Base-by-base conservation (phyloP, 805 yeast species). In the Grigorovia humatica region DNA sequence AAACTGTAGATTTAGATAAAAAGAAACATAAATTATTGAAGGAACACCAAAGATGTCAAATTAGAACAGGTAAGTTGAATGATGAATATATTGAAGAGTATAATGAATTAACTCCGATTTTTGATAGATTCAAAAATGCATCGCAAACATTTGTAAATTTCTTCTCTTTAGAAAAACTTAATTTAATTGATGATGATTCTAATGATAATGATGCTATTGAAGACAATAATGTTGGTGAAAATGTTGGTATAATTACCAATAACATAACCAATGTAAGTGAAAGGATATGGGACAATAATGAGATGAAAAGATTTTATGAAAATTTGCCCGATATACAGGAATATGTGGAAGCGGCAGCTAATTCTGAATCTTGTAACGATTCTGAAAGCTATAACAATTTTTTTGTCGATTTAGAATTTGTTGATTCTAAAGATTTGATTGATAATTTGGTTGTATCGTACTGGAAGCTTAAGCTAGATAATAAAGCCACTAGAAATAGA, bases 401-500 rank as follows among this genome's bases (percentile, higher is more conserved):
- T 52, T 64, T 81, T 46, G 59, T 57, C 0, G 69, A 66, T 6
- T 65, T 81, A 43, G 78, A 77, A 50, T 60, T 61, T 5, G 75
- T 75, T 0, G 61, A 67, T 3, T 70, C 76, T 1, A 78, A 72
- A 9, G 70, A 73, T 47, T 81, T 75, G 18, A 67, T 83, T 18
- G 85, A 82, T 53, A 65, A 69, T 3, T 64, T 77, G 5, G 77
- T 75, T 1, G 53, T 62, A 15, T 72, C 70, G 9, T 83, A 77
- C 63, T 77, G 84, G 78, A 50, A 54, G 3, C 56, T 66, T n/a
- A 67, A 66, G 9, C 66, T 88, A 23, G 78, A 83, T 61, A 86
- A 85, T 60, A 87, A 83, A 63, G 89, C 93, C 0, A 80, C 95
- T 0, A 76, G 74, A 47, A 77, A 80, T 55, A 72, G 88, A 56